Conservation (phyloP, 2,329 filamentous ascomycete genomes). For the Pyricularia sp. region DNA sequence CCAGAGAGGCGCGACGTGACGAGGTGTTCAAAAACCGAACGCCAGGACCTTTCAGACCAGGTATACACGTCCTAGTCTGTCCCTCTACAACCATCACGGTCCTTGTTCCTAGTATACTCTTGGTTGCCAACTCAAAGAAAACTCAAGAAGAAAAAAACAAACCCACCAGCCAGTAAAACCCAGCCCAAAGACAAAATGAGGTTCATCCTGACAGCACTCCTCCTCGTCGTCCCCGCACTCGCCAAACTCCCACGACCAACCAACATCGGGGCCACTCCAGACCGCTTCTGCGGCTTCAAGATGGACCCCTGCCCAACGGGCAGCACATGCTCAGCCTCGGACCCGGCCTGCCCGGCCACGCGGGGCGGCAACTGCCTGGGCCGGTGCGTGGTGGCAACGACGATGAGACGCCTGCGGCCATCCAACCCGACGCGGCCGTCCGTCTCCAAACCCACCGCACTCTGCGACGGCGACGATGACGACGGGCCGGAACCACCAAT, state of each 20-base stretch:
- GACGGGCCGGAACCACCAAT: neutral
- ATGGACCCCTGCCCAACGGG: constrained; percentile 11
- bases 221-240: neutral
- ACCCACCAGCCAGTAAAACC: neutral
- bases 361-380: constrained; percentile 12
- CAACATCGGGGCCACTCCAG: neutral
- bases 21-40: neutral
- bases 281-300: constrained; percentile 11
- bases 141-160: neutral
- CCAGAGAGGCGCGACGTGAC: neutral
- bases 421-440: neutral
- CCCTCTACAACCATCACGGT: neutral
- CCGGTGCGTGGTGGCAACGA: constrained; percentile 6
- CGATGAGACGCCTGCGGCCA: constrained; percentile 2
- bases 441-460: neutral
- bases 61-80: neutral
- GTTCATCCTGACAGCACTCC: neutral
- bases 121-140: neutral
- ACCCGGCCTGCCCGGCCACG: constrained; percentile 7
- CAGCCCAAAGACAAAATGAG: neutral
- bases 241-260: neutral
- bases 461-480: neutral
- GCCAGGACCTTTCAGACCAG: neutral
- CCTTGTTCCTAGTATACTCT: neutral
- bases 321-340: constrained; percentile 8